These are phyloP conservation scores for Fraxinus platypoda DNA, from an alignment of 305 asterid species.

Conservation along the genomic window DNA sequence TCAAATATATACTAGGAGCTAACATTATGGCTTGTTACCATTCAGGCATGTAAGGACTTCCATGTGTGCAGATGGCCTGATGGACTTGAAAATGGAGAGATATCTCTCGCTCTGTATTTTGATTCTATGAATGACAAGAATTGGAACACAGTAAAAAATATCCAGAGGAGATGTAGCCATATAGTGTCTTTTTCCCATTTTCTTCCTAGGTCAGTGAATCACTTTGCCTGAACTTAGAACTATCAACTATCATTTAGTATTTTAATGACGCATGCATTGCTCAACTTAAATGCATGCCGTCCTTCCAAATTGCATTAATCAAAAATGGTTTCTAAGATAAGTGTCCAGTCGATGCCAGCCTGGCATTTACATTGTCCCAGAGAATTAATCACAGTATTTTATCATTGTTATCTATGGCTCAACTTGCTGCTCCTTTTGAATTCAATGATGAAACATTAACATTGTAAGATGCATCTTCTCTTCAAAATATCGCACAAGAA, in stretches of 20 bases:
- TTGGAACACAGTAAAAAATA: slow-evolving; percentile 44
- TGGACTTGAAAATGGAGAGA: slow-evolving; percentile 46
- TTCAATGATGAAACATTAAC: not conserved
- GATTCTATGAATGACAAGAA: slow-evolving; percentile 72
- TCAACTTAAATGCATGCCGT: not conserved
- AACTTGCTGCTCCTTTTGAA: not conserved
- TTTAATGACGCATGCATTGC: not conserved
- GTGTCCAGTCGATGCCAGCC: not conserved
- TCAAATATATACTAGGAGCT: slow-evolving; percentile 14
- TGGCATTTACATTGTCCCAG: not conserved
- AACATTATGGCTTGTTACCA: slow-evolving; percentile 13
- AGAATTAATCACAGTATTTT: not conserved
- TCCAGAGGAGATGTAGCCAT: slow-evolving; percentile 52
- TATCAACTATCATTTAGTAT: not conserved
- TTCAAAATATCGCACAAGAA: not conserved
- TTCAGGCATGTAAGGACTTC: slow-evolving; percentile 86
- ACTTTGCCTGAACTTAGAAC: slow-evolving; percentile 6
- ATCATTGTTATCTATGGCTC: slow-evolving; percentile 2
- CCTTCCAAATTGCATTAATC: not conserved
- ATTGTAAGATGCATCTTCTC: not conserved
- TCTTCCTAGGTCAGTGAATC: slow-evolving; percentile 66
- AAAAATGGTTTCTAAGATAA: not conserved
- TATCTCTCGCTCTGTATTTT: slow-evolving; percentile 70
- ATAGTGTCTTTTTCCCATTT: slow-evolving; percentile 81
- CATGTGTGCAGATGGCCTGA: slow-evolving; percentile 88